phyloP scores from a whole-genome alignment of 169 alveolate species.

The Cyclospora cayetanensis region DNA sequence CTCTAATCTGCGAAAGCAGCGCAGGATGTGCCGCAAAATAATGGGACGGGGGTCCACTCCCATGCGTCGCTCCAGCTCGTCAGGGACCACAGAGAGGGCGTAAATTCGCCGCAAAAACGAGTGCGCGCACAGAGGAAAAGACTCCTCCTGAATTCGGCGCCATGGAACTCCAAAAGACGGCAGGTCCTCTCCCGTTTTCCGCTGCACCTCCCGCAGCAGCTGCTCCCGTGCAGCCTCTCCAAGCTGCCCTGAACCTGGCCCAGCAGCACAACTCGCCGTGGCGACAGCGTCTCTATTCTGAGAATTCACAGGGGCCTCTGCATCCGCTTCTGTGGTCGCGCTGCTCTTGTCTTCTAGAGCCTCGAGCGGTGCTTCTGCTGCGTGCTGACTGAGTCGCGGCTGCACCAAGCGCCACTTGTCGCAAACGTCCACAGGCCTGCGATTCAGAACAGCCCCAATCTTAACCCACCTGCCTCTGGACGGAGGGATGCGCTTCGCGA shows the following conservation, averaged over 20 bases:
- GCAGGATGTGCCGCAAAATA: neutral
- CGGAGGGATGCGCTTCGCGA: neutral
- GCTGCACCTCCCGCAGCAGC: slow-evolving; percentile 38
- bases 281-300: neutral
- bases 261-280: neutral
- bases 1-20: neutral
- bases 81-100: neutral
- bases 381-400: slow-evolving; percentile 18
- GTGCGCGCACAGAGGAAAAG: neutral
- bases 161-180: slow-evolving; percentile 27
- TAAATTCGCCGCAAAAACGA: neutral
- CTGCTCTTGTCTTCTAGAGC: too few relatives aligned
- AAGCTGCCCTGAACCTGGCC: neutral
- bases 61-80: slow-evolving; percentile 5
- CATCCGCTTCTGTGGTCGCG: too few relatives aligned
- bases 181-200: slow-evolving; percentile 20
- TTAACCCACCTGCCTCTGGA: slow-evolving; percentile 40
- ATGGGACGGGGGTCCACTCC: neutral
- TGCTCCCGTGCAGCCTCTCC: neutral
- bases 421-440: slow-evolving; percentile 49
- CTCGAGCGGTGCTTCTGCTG: neutral
- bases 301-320: neutral
- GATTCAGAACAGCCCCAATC: slow-evolving; percentile 3
- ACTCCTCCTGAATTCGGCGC: neutral
- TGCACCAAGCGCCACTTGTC: slow-evolving; percentile 47